Base-by-base conservation (phyloP, 2,329 filamentous ascomycete genomes). In the Gaeumannomyces sp. region DNA sequence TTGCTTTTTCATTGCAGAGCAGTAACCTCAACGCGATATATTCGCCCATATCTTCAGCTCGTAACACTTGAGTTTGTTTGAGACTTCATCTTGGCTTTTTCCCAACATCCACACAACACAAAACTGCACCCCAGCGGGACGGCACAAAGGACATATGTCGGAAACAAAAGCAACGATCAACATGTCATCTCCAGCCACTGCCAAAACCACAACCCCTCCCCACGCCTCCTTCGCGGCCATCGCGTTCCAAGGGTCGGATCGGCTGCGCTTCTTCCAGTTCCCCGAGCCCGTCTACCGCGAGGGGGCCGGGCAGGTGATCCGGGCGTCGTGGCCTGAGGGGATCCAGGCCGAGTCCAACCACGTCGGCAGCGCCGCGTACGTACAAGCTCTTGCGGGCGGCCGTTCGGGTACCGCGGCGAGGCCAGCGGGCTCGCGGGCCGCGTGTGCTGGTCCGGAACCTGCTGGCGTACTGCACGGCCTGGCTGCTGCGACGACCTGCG, bases 201-300 rank as follows among this genome's bases (percentile, higher is more conserved):
- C 38, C 33, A 5, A 33, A 45, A 22, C 38, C 38, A 70, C 53
- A 22, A 1, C 25, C 53, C 19, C 53, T 6, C 13, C 28, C 59
- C 29, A 4, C 13, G 29, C 59, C 27, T 31, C 27, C 28, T 62
- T 56, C 45, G 61, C 61, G 22, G 29, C 66, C 25, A 53, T 73
- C 45, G 71, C 70, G 33, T 61, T 73, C 64, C 68, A 71, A 61
- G 66, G 69, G 38, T 61, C 61, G 25, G 68, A 72, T 62, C 66
- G 60, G 61, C 28, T 73, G 58, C 68, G 71, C 60, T 67, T 72
- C 58, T 63, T 71, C 27, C 65, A 69, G 64, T 70, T 72, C 63
- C 71, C 70, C 16, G 45, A 65, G 25, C 28, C 65, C 8, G 60
- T 71, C 29, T 58, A 60, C 63, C 35, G 22, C 22, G 45, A 22